A percentile compares a stretch with the other conserved stretches of the same genome.
Conservation (phyloP, 2,329 filamentous ascomycete species). For the Penicillium sp. region DNA sequence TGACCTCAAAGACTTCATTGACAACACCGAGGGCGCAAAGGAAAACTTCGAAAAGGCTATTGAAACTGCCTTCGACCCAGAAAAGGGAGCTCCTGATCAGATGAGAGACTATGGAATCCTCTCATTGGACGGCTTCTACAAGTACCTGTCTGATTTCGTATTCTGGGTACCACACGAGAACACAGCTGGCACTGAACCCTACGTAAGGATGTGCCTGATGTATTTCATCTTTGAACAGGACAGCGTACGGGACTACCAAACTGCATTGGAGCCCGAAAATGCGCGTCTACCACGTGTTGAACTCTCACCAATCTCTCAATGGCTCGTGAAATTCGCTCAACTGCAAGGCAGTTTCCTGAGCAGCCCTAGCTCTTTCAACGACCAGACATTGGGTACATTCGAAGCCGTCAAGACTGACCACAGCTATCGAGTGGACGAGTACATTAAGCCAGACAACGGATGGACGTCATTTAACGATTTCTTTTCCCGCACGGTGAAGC, state of each 20-base stretch:
- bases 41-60: constrained; percentile 13
- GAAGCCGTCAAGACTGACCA: constrained; percentile 27
- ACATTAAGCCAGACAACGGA: constrained; percentile 23
- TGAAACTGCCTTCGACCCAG: not conserved
- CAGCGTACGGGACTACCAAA: constrained; percentile 25
- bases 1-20: constrained; percentile 7
- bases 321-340: constrained; percentile 38
- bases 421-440: constrained; percentile 26
- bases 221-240: constrained; percentile 40
- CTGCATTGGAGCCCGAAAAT: constrained; percentile 27
- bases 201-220: constrained; percentile 36
- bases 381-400: constrained; percentile 30
- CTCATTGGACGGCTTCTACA: constrained; percentile 13
- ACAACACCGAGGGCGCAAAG: not conserved
- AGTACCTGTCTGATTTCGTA: constrained; percentile 18
- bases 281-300: constrained; percentile 17
- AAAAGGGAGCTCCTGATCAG: constrained; percentile 10
- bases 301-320: constrained; percentile 33
- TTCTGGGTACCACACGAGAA: constrained; percentile 38
- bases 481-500: constrained; percentile 37
- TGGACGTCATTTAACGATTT: constrained; percentile 41
- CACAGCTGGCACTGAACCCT: constrained; percentile 32
- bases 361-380: constrained; percentile 29
- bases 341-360: constrained; percentile 35
- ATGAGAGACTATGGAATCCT: constrained; percentile 14